Base-by-base conservation (phyloP, 2,329 filamentous ascomycete genomes). In the Exophiala sideris region DNA sequence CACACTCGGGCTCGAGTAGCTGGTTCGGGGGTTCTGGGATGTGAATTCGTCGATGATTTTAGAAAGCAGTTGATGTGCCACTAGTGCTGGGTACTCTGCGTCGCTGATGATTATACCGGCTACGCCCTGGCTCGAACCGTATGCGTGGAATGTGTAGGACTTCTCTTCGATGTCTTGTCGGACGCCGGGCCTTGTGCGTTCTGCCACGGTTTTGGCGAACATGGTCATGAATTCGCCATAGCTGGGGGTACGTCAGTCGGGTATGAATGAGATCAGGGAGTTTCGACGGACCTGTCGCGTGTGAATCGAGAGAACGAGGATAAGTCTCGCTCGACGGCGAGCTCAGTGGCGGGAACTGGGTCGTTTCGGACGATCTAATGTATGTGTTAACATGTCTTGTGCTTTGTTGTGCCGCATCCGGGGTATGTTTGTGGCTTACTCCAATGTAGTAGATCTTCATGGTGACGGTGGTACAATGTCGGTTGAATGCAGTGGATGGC, bases 11-110 rank as follows among this genome's bases (percentile, higher is more conserved):
- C 72, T 79, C 14, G 79, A 77, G 79, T 85, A 94, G 40, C 83
- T 75, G 47, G 83, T 82, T 55, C 83, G 81, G 7, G 90, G 88
- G 75, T 92, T 82, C 68, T 86, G 82, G 61, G 83, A 76, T 36
- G 91, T 79, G 73, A 96, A 96, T 71, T 95, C 90, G 72, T 96
- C 89, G 70, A 91, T 77, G 51, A 94, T 80, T 72, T 96, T 95
- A 69, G 85, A 87, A 63, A 96, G 84, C 50, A 96, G 80, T 71
- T 90, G 87, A 70, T 96, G 91, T 20, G 91, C 91, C 20, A 91
- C 89, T 7, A 92, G 79, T 34, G 81, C 78, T 44, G 87, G 87
- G 71, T 91, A 91, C 65, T 86, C 81, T 66, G 86, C 81, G 67
- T 90, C 86, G 59, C 83, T 85, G 68, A 91, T 90, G 66, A 91